Conservation (phyloP, 352 stramenopile genomes). For the Phytophthora citricola region DNA sequence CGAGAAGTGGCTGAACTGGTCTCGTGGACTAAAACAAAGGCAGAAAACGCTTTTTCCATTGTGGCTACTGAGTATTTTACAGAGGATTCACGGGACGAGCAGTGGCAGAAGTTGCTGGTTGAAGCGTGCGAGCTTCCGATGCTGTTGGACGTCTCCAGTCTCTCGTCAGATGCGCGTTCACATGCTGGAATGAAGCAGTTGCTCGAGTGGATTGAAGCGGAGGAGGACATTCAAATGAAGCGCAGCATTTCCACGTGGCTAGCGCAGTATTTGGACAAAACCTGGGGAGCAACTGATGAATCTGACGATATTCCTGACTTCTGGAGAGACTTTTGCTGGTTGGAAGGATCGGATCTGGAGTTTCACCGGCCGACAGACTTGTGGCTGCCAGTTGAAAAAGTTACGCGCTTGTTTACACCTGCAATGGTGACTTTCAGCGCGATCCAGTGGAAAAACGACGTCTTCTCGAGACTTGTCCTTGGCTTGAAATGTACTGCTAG, state of each 20-base stretch:
- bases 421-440: slow-evolving; percentile 57
- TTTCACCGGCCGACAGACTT: slow-evolving; percentile 51
- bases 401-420: slow-evolving; percentile 47
- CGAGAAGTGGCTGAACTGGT: slow-evolving; percentile 34
- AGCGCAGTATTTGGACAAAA: slow-evolving; percentile 47
- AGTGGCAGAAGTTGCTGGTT: slow-evolving; percentile 48
- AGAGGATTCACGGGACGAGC: slow-evolving; percentile 16
- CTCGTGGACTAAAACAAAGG: slow-evolving; percentile 36
- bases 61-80: not conserved
- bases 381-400: slow-evolving; percentile 46
- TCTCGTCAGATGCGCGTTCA: slow-evolving; percentile 23
- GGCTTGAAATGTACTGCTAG: slow-evolving; percentile 51
- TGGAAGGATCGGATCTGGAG: slow-evolving; percentile 45
- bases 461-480: slow-evolving; percentile 45
- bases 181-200: slow-evolving; percentile 38
- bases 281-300: slow-evolving; percentile 36
- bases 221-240: slow-evolving; percentile 41
- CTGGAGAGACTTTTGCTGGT: slow-evolving; percentile 45
- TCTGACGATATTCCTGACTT: slow-evolving; percentile 18
- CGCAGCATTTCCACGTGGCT: slow-evolving; percentile 54
- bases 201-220: slow-evolving; percentile 57
- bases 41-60: slow-evolving; percentile 25
- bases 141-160: slow-evolving; percentile 38
- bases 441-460: slow-evolving; percentile 44
- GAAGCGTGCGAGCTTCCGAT: slow-evolving; percentile 48